These are phyloP conservation scores for Sinapis alba DNA, from an alignment of 441 rosid species.

Conservation along the genomic window DNA sequence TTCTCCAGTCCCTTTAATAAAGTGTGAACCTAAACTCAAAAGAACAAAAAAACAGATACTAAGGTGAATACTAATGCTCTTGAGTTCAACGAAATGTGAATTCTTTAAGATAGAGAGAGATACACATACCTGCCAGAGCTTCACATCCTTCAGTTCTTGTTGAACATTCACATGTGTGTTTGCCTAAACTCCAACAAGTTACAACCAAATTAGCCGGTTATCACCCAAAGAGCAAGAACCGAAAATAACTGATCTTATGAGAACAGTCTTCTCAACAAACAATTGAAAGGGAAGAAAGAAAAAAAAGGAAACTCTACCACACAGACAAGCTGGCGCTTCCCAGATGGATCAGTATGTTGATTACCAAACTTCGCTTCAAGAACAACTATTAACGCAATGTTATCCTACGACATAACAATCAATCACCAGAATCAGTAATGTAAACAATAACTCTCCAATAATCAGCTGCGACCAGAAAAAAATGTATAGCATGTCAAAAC, in stretches of 20 bases:
- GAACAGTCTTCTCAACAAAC: constrained; percentile 8
- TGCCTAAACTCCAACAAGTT: constrained; percentile 62
- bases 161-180: constrained; percentile 93
- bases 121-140: constrained; percentile 93
- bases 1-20: constrained; percentile 97
- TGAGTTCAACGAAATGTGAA: constrained; percentile 3
- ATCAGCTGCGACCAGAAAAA: not conserved
- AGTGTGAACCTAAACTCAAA: constrained; percentile 79
- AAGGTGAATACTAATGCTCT: constrained; percentile 16
- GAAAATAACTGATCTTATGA: constrained; percentile 1
- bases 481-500: constrained; percentile 16
- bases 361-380: constrained; percentile 92
- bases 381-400: constrained; percentile 95
- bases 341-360: constrained; percentile 84
- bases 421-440: constrained; percentile 24
- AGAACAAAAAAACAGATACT: constrained; percentile 5
- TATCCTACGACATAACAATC: constrained; percentile 59
- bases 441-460: constrained; percentile 5
- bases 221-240: constrained; percentile 2
- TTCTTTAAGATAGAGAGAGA: constrained; percentile 1
- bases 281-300: not conserved
- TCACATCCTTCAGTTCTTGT: constrained; percentile 94
- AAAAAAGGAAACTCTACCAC: constrained; percentile 58
- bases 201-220: constrained; percentile 16
- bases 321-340: constrained; percentile 95